These are phyloP conservation scores for Penicillium salamii DNA, from an alignment of 495 filamentous ascomycete genomes.

Conservation along the genomic window DNA sequence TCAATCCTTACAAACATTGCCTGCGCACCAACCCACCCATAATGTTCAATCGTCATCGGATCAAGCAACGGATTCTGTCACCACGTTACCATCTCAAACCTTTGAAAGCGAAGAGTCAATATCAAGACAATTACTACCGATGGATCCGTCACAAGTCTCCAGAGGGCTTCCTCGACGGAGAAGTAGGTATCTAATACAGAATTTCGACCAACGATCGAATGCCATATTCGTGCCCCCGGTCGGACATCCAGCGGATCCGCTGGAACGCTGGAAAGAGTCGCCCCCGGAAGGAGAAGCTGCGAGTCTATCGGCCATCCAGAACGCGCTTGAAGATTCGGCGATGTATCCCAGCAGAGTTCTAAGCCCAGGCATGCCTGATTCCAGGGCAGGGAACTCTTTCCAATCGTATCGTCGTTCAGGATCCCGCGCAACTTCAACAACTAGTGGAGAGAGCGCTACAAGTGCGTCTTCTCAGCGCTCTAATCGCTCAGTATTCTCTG, in stretches of 20 bases:
- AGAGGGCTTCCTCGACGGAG: slow-evolving; percentile 7
- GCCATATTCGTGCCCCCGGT: slow-evolving; percentile 3
- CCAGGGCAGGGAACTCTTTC: slow-evolving; percentile 46
- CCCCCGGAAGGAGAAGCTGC: slow-evolving; percentile 77
- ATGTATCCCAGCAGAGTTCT: background rate
- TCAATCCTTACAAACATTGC: background rate
- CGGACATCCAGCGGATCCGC: slow-evolving; percentile 33
- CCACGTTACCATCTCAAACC: background rate
- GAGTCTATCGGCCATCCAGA: slow-evolving; percentile 63
- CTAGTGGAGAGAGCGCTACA: slow-evolving; percentile 8
- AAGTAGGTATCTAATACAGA: slow-evolving; percentile 13
- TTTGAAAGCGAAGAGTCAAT: background rate
- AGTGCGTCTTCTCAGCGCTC: slow-evolving; percentile 10
- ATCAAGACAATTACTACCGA: background rate
- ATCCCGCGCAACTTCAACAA: slow-evolving; percentile 47
- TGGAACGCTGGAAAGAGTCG: slow-evolving; percentile 72
- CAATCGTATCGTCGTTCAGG: slow-evolving; percentile 56
- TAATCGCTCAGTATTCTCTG: background rate
- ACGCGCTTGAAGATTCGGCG: slow-evolving; percentile 55
- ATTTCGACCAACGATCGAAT: background rate
- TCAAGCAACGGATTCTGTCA: background rate
- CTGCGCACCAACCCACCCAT: background rate
- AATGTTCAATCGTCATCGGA: background rate
- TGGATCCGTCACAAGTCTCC: background rate
- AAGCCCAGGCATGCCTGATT: background rate